Conservation (phyloP, 176 grass and related monocot genomes). For the Bolboschoenus planiculmis region DNA sequence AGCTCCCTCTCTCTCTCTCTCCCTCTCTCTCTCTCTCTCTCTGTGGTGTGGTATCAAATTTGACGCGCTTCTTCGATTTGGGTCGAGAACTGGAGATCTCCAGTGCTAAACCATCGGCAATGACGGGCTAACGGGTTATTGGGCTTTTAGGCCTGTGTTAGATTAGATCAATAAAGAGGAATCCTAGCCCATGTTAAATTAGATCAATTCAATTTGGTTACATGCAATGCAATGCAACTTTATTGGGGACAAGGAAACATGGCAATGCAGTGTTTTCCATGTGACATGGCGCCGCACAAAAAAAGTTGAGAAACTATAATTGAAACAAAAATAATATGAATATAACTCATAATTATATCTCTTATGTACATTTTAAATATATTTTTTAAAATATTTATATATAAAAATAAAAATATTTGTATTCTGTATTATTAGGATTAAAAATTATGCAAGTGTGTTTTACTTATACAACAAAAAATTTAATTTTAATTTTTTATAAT, state of each 20-base stretch:
- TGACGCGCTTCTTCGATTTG: background rate
- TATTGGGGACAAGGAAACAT: background rate
- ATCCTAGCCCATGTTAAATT: background rate
- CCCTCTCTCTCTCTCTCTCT: background rate
- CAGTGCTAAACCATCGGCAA: background rate
- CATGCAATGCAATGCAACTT: background rate
- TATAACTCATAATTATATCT: too few species aligned
- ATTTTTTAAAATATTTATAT: too few species aligned
- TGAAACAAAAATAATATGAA: too few species aligned
- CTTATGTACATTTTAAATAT: too few species aligned
- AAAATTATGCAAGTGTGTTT: too few species aligned
- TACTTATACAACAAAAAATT: too few species aligned
- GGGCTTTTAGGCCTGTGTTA: background rate
- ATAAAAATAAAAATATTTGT: too few species aligned
- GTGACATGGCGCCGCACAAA: background rate
- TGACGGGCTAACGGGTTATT: background rate
- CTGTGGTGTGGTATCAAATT: background rate
- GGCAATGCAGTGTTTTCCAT: background rate
- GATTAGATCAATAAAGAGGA: background rate
- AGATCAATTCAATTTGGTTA: background rate
- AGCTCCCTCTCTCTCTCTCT: background rate
- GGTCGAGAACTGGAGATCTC: background rate
- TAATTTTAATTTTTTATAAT: too few species aligned
- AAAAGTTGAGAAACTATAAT: background rate
- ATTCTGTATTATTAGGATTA: too few species aligned